Conservation (phyloP, 331 rosid species). For the Quercus tomentella region DNA sequence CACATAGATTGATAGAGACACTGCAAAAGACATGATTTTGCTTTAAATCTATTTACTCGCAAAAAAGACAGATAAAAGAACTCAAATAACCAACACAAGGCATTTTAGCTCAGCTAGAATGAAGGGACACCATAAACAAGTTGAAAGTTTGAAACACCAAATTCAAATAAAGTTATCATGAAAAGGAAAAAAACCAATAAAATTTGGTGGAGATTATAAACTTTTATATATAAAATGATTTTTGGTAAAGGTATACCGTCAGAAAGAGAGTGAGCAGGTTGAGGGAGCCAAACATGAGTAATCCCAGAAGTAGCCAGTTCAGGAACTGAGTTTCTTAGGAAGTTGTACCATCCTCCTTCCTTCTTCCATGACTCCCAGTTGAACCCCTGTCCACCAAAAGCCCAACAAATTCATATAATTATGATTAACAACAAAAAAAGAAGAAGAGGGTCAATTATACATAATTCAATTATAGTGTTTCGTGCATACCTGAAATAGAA, state of each 20-base stretch:
- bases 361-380: background rate
- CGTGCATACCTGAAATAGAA: conserved; percentile 18
- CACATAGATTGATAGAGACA: too few species aligned
- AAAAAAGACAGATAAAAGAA: too few species aligned
- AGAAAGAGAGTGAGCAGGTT: background rate
- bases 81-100: too few species aligned
- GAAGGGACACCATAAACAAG: too few species aligned
- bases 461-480: background rate
- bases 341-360: background rate
- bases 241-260: background rate
- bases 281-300: conserved; percentile 1
- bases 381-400: background rate
- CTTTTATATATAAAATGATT: background rate
- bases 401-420: background rate
- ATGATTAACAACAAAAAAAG: too few species aligned
- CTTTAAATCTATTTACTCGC: too few species aligned
- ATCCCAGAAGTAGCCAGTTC: background rate
- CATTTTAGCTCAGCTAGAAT: too few species aligned
- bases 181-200: background rate
- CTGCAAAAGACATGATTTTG: too few species aligned
- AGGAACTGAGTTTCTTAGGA: background rate
- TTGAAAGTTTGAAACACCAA: too few species aligned
- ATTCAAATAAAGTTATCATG: too few species aligned
- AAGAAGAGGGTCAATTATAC: too few species aligned
- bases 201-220: background rate